Conservation (phyloP, 2,329 filamentous ascomycete genomes). For the Aspergillus tamarii region DNA sequence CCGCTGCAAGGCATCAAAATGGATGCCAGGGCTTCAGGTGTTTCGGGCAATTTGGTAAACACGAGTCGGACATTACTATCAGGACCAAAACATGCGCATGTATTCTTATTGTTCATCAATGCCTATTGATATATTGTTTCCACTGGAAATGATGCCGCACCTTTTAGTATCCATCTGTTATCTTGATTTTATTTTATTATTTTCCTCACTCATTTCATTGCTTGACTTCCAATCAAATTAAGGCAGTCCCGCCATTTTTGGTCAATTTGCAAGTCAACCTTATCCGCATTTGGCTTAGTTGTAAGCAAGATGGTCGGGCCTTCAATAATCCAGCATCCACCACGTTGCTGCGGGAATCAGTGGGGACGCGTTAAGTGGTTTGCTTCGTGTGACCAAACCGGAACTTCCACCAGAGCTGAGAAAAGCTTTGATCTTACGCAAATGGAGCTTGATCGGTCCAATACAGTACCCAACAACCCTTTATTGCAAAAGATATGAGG, state of each 20-base stretch:
- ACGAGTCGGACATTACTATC: slow-evolving; percentile 1
- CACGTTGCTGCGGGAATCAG: slow-evolving; percentile 24
- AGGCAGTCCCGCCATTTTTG: background rate
- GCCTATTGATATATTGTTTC: background rate
- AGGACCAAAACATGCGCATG: background rate
- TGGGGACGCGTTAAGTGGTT: slow-evolving; percentile 28
- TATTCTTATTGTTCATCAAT: background rate
- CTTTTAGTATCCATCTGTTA: background rate
- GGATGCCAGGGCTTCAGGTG: background rate
- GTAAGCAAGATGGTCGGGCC: background rate
- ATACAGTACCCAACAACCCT: slow-evolving; percentile 4
- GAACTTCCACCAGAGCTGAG: background rate
- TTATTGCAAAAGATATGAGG: slow-evolving; percentile 23
- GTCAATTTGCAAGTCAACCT: background rate
- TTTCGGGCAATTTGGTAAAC: slow-evolving; percentile 1
- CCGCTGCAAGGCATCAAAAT: background rate
- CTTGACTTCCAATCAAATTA: background rate
- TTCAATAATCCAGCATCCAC: background rate
- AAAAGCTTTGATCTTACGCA: background rate
- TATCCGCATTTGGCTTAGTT: background rate
- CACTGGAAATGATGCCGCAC: too few relatives aligned
- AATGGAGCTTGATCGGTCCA: slow-evolving; percentile 1
- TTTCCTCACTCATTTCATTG: background rate
- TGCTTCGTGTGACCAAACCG: slow-evolving; percentile 12
- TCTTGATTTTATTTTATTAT: background rate